phyloP scores from a whole-genome alignment of 2,329 filamentous ascomycete species.

The Knufia petricola region DNA sequence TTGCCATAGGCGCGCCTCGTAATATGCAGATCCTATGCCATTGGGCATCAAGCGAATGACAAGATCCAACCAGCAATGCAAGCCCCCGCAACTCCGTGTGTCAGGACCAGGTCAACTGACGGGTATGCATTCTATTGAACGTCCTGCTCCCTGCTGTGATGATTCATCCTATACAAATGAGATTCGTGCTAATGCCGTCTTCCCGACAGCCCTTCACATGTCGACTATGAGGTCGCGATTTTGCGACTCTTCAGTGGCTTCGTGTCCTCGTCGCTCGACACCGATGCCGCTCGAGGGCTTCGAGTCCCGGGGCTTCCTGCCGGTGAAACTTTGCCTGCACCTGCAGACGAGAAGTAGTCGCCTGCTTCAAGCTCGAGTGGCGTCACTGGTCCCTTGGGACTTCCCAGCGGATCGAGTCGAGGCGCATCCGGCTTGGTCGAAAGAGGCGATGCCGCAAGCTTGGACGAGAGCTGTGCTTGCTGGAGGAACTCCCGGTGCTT shows the following conservation, averaged over 20 bases:
- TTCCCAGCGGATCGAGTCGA: slow-evolving; percentile 36
- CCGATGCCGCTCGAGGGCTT: slow-evolving; percentile 1
- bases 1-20: background rate
- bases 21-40: background rate
- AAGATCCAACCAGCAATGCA: background rate
- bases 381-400: slow-evolving; percentile 37
- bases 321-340: slow-evolving; percentile 18
- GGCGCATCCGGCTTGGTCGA: slow-evolving; percentile 34
- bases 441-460: slow-evolving; percentile 23
- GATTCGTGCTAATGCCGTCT: slow-evolving; percentile 2
- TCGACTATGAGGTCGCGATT: background rate
- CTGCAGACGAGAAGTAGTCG: slow-evolving; percentile 29
- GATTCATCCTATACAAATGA: slow-evolving; percentile 7
- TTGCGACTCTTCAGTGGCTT: slow-evolving; percentile 5
- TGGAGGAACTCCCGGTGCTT: slow-evolving; percentile 38
- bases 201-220: background rate
- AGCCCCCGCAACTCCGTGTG: background rate
- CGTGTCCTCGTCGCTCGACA: slow-evolving; percentile 5
- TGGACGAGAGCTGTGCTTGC: slow-evolving; percentile 26
- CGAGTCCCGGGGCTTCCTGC: slow-evolving; percentile 25
- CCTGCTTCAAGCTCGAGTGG: slow-evolving; percentile 32
- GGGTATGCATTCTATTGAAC: background rate
- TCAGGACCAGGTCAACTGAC: background rate
- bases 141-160: background rate
- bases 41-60: slow-evolving; percentile 9